phyloP scores from a whole-genome alignment of 2,329 filamentous ascomycete genomes.

The Colletotrichum siamense region DNA sequence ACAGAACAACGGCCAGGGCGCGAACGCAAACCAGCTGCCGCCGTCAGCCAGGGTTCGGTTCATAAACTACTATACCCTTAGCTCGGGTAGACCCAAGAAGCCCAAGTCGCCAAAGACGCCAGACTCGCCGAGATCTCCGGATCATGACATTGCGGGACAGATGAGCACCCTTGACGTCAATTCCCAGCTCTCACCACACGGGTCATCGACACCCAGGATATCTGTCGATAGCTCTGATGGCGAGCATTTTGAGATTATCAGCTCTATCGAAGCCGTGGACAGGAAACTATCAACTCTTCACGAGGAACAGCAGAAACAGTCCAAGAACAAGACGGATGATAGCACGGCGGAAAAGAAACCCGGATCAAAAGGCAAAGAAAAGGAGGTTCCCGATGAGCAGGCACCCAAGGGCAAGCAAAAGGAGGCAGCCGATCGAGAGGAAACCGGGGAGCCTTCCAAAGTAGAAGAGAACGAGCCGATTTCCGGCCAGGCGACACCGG shows the following conservation, averaged over 20 bases:
- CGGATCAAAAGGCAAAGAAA: not conserved
- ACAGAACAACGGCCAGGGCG: conserved; percentile 23
- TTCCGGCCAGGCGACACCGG: not conserved
- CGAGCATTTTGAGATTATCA: conserved; percentile 23
- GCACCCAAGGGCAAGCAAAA: conserved; percentile 11
- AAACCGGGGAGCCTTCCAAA: not conserved
- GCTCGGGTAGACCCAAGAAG: conserved; percentile 71
- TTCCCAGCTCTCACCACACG: conserved; percentile 1
- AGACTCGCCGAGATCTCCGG: not conserved
- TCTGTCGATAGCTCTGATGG: conserved; percentile 51
- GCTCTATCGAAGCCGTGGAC: not conserved
- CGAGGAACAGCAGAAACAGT: not conserved
- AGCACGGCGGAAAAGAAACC: not conserved
- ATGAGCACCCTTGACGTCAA: not conserved
- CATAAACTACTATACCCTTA: conserved; percentile 90
- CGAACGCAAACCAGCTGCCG: conserved; percentile 32
- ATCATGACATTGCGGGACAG: not conserved
- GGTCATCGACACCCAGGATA: conserved; percentile 40
- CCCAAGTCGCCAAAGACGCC: conserved; percentile 33
- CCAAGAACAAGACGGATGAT: not conserved
- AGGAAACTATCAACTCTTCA: not conserved
- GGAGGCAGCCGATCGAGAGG: not conserved
- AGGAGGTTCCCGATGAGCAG: not conserved
- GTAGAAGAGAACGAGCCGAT: not conserved
- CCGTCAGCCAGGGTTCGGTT: conserved; percentile 70